phyloP scores from a whole-genome alignment of 805 yeast species.

The Sugiyamaella boreocaroliniensis region DNA sequence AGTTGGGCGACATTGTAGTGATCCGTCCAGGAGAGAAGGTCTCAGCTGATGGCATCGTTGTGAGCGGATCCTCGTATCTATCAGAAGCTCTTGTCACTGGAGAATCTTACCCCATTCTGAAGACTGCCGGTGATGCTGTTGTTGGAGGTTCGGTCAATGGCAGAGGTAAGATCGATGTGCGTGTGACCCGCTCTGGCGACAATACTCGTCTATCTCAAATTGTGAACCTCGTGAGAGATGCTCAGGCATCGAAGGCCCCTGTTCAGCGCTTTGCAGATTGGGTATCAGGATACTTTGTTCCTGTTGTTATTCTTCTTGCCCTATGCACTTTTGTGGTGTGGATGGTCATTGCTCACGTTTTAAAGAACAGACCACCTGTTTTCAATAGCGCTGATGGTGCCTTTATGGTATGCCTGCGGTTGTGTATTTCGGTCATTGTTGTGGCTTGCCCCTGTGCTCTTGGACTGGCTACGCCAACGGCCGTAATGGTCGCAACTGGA shows the following conservation, averaged over 20 bases:
- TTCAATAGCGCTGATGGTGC: constrained; percentile 48
- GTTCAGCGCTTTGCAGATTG: constrained; percentile 84
- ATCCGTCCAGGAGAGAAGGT: constrained; percentile 80
- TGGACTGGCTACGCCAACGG: constrained; percentile 97
- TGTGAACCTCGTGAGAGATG: constrained; percentile 76
- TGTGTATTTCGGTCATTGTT: constrained; percentile 86
- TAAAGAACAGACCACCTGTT: constrained; percentile 37
- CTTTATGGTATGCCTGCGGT: constrained; percentile 60
- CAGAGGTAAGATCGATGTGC: constrained; percentile 59
- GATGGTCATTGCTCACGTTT: constrained; percentile 38
- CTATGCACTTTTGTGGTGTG: constrained; percentile 59
- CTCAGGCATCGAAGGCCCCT: constrained; percentile 85
- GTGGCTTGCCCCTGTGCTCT: constrained; percentile 99
- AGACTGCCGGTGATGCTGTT: constrained; percentile 52
- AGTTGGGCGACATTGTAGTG: constrained; percentile 67
- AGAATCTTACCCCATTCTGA: constrained; percentile 72
- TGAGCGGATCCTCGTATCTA: constrained; percentile 72
- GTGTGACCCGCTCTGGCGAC: constrained; percentile 66
- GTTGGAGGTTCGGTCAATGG: constrained; percentile 93
- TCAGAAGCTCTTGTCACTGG: constrained; percentile 92
- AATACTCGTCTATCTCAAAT: constrained; percentile 84
- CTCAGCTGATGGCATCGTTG: constrained; percentile 85
- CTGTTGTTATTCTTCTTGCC: constrained; percentile 58
- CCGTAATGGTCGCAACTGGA: constrained; percentile 98
- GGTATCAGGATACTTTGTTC: constrained; percentile 81